Conservation (phyloP, 2,329 filamentous ascomycete genomes). For the Phoma herbarum region DNA sequence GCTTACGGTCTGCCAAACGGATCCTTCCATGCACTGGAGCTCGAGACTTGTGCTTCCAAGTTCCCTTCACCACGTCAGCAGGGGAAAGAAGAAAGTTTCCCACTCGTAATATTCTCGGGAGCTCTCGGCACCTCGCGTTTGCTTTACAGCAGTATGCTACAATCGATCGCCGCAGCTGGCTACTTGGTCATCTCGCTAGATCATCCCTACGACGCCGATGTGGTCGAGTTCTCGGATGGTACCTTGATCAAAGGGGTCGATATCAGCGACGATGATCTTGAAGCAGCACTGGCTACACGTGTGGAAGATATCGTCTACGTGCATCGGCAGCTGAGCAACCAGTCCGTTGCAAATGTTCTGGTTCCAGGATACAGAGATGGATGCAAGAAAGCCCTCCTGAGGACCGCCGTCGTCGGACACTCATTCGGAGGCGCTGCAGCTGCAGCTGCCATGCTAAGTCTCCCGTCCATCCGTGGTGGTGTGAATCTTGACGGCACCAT, state of each 20-base stretch:
- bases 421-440: conserved; percentile 50
- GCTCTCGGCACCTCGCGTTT: conserved; percentile 57
- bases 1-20: conserved; percentile 41
- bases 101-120: conserved; percentile 56
- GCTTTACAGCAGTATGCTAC: conserved; percentile 55
- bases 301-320: conserved; percentile 36
- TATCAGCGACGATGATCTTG: conserved; percentile 37
- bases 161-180: conserved; percentile 58
- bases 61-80: neutral
- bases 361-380: conserved; percentile 13
- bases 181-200: conserved; percentile 61
- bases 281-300: conserved; percentile 32
- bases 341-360: conserved; percentile 17
- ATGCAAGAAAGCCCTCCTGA: neutral
- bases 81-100: conserved; percentile 2
- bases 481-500: conserved; percentile 50
- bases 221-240: conserved; percentile 61
- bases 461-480: conserved; percentile 35
- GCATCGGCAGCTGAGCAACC: conserved; percentile 28
- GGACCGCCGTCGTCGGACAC: conserved; percentile 44
- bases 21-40: conserved; percentile 28
- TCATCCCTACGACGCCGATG: conserved; percentile 58
- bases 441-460: conserved; percentile 25
- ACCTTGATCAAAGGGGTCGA: conserved; percentile 38
- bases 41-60: conserved; percentile 28